Evolutionary conservation across 2,329 filamentous ascomycete genomes (phyloP).

Genomic region (Aureobasidium sp.): DNA sequence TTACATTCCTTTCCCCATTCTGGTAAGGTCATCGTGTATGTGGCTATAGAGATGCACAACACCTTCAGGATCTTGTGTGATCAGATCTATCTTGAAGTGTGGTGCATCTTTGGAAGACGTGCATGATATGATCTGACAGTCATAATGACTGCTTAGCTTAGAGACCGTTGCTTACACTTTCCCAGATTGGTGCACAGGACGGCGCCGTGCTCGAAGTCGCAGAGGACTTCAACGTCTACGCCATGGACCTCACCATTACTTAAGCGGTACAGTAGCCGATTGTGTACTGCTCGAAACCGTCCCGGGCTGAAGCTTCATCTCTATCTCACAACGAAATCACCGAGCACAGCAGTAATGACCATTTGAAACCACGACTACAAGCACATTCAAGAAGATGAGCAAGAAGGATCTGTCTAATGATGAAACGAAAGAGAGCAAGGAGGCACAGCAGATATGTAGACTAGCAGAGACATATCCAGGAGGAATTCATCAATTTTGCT

Average conservation of each 20-base stretch:
- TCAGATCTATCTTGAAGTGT: not conserved
- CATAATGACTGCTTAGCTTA: not conserved
- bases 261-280: not conserved
- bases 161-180: not conserved
- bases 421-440: not conserved
- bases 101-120: not conserved
- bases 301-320: not conserved
- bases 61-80: not conserved
- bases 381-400: not conserved
- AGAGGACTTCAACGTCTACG: not conserved
- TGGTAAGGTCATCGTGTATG: too few relatives aligned
- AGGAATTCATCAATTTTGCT: not conserved
- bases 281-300: not conserved
- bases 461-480: not conserved
- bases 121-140: not conserved
- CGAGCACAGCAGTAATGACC: not conserved
- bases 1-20: not conserved
- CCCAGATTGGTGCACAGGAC: not conserved
- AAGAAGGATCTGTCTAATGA: not conserved
- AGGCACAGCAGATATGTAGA: not conserved
- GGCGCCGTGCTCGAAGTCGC: not conserved
- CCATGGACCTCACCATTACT: not conserved
- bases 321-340: not conserved
- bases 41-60: too few relatives aligned
- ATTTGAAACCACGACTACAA: not conserved